These are phyloP conservation scores for Astrephomene gubernaculifera DNA, from an alignment of 139 green algal species.

Conservation along the genomic window DNA sequence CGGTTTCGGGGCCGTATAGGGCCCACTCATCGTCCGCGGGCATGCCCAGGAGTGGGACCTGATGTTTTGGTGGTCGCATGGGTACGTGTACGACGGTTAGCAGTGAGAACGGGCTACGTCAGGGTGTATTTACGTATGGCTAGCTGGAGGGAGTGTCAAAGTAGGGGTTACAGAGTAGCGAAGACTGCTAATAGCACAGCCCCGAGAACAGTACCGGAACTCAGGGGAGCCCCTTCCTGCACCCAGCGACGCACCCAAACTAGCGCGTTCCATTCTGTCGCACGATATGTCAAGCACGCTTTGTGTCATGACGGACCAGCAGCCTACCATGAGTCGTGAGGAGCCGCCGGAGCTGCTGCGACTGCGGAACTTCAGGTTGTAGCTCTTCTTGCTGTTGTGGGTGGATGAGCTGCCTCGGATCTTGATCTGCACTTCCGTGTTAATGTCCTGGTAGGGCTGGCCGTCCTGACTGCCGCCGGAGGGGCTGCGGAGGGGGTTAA, in stretches of 20 bases:
- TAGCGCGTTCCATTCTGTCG: too few relatives aligned
- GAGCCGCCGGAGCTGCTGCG: not conserved
- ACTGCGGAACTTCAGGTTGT: slow-evolving; percentile 42
- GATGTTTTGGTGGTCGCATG: too few relatives aligned
- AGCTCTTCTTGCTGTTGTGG: slow-evolving; percentile 63
- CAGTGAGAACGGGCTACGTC: too few relatives aligned
- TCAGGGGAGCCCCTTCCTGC: not conserved
- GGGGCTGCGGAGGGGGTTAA: slow-evolving; percentile 2
- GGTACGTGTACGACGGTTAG: too few relatives aligned
- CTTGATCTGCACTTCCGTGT: slow-evolving; percentile 2
- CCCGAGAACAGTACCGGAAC: not conserved
- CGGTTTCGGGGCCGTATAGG: slow-evolving; percentile 64
- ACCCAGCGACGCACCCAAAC: too few relatives aligned
- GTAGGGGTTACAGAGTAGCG: too few relatives aligned
- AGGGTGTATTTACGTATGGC: too few relatives aligned
- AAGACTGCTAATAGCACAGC: too few relatives aligned
- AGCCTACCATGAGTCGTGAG: too few relatives aligned
- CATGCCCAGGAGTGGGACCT: slow-evolving; percentile 51
- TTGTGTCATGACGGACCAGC: not conserved
- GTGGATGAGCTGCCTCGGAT: slow-evolving; percentile 52
- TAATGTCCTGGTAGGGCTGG: slow-evolving; percentile 18
- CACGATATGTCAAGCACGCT: too few relatives aligned
- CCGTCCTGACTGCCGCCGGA: not conserved
- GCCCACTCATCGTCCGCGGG: slow-evolving; percentile 56
- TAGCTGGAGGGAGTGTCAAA: too few relatives aligned